phyloP scores from a whole-genome alignment of 2,329 filamentous ascomycete genomes.

The Phoma sp. region DNA sequence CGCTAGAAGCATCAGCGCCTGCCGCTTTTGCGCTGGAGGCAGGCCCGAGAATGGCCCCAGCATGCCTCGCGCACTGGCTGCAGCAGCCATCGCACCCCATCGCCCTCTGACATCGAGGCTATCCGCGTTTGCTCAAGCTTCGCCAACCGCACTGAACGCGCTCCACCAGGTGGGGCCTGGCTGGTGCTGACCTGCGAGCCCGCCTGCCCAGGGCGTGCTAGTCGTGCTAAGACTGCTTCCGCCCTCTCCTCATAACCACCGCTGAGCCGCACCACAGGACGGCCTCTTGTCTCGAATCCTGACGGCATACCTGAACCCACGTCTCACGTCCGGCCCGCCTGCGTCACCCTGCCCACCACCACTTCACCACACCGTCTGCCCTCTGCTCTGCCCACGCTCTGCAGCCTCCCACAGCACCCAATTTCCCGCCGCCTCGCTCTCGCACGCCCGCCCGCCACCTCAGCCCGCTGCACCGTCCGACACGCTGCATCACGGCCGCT shows the following conservation, averaged over 20 bases:
- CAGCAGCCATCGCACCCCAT: conserved; percentile 14
- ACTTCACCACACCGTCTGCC: conserved; percentile 12
- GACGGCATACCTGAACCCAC: conserved; percentile 25
- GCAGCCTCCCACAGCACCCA: conserved; percentile 13
- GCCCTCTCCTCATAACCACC: conserved; percentile 45
- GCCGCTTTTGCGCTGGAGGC: conserved; percentile 22
- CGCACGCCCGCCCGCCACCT: conserved; percentile 1
- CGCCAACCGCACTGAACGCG: conserved; percentile 19
- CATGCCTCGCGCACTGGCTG: conserved; percentile 15
- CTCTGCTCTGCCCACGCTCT: conserved; percentile 9
- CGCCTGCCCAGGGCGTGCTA: conserved; percentile 15
- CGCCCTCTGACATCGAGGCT: conserved; percentile 21
- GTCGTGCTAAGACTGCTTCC: conserved; percentile 17
- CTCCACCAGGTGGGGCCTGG: conserved; percentile 28
- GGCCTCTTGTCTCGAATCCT: conserved; percentile 27
- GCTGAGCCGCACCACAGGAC: conserved; percentile 44
- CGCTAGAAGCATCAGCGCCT: conserved; percentile 19
- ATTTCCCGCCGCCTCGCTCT: conserved; percentile 16
- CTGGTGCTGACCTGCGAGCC: conserved; percentile 22
- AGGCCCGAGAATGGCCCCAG: not conserved
- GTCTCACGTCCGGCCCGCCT: conserved; percentile 32
- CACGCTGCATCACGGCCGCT: conserved; percentile 1
- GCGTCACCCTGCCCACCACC: conserved; percentile 9
- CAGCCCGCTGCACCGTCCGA: conserved; percentile 12
- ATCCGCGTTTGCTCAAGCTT: conserved; percentile 21